Base-by-base conservation (phyloP, 176 grass and related monocot species). In the Oryza longistaminata region DNA sequence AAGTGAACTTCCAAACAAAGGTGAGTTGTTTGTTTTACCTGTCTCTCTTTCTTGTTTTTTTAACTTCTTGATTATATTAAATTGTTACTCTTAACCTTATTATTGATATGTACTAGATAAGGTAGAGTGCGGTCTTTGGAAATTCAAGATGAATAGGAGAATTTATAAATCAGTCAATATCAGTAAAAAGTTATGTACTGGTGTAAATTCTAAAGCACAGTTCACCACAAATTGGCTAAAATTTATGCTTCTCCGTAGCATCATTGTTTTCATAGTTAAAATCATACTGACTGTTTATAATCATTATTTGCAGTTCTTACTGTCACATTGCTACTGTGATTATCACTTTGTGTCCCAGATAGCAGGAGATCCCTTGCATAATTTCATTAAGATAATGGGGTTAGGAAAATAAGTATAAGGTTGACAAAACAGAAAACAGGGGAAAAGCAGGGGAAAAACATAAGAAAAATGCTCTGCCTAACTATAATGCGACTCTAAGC, bases 1-100 rank as follows among this genome's bases (percentile, higher is more conserved):
- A 94, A 89, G 92, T 97, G 74, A 93, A 94, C 76, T 94, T 97
- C 71, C 90, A 97, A 75, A 91, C 90, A 61, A 97, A 94, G 92
- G 92, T 97, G 80, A 80, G 74, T 35, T 68, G 45, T 24, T 67
- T 74, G 33, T 21, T 82, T 65, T 67, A 53, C 55, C 21, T 27
- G 7, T 60, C 9, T 16, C 21, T 82, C 70, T 58, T 11, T 9
- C 40, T 62, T 69, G 6, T 29, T 70, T 76, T 77, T 50, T 58
- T 64, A 16, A 61, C 73, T 17, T 50, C 31, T 27, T 82, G 29
- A 14, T 40, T 31, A 1, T 31, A 70, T 83, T 40, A 40, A 40
- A 40, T 40, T 6, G 40, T 40, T 42, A 37, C 4, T 48, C 19
- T 76, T 53, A 24, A 21, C 22, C 27, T 70, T 79, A 13, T 17